These are phyloP conservation scores for Apostasia ramifera DNA, from an alignment of 106 monocot genomes.

Conservation along the genomic window DNA sequence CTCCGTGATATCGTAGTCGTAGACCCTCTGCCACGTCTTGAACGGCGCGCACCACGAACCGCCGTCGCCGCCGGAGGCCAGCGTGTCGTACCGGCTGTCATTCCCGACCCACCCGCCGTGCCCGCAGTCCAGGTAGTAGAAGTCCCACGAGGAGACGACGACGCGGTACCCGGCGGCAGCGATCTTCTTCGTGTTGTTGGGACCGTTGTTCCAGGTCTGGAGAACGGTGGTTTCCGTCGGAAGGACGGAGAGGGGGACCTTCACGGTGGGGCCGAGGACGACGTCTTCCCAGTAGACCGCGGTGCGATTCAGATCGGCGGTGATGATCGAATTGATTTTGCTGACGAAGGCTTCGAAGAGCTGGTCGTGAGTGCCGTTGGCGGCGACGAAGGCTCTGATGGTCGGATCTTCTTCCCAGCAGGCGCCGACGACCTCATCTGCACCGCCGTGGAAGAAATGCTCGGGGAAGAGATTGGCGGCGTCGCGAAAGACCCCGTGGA, in stretches of 20 bases:
- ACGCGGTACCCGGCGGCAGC: conserved; percentile 61
- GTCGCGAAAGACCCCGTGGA: conserved; percentile 31
- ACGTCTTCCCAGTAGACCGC: conserved; percentile 90
- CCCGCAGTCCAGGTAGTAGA: conserved; percentile 97
- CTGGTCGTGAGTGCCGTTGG: conserved; percentile 41
- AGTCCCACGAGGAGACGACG: conserved; percentile 78
- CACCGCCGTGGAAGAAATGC: conserved; percentile 42
- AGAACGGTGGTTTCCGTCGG: conserved; percentile 61
- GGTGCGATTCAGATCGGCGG: conserved; percentile 50
- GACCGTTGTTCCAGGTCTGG: conserved; percentile 92
- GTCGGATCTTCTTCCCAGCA: conserved; percentile 52
- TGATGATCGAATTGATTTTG: conserved; percentile 32
- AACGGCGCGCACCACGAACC: conserved; percentile 90
- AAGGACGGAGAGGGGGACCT: conserved; percentile 25
- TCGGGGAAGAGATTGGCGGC: conserved; percentile 46
- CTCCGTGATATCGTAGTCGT: conserved; percentile 77
- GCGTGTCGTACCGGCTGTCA: conserved; percentile 64
- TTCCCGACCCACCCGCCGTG: conserved; percentile 85
- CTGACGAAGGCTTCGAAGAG: conserved; percentile 66
- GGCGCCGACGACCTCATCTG: conserved; percentile 35
- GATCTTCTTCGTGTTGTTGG: conserved; percentile 65
- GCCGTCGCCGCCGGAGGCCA: conserved; percentile 36
- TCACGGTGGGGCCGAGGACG: conserved; percentile 38
- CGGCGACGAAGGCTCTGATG: conserved; percentile 36
- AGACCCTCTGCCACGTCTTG: conserved; percentile 90